Base-by-base conservation (phyloP, 148 eudicot genomes). In the Polygonum aviculare region DNA sequence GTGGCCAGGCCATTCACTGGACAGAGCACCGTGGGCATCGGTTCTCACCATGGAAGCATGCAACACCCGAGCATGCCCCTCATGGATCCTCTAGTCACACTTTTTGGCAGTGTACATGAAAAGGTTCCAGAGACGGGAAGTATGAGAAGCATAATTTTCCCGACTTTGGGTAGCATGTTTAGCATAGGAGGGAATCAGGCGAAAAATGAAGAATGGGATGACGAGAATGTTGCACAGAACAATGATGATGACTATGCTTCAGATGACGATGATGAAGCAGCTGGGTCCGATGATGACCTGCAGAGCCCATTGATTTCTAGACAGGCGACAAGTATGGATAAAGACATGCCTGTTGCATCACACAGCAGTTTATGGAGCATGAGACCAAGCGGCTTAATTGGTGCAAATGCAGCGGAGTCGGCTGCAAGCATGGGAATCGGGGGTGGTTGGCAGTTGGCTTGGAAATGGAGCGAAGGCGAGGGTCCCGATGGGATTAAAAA, bases 381-480 rank as follows among this genome's bases (percentile, higher is more conserved):
- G 81, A 86, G 79, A 70, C 80, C 79, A 7, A 73, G 86, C 73
- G 77, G 87, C 79, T 80, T 83, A 52, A 57, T 87, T 55, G 82
- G 82, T 76, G 83, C 74, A 21, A 75, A 44, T 39, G 78, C 77
- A 44, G 77, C 60, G 15, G 80, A 81, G 19, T 60, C 73, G 74
- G 48, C 84, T 77, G 83, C 78, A 45, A 79, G 90, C 60, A 49
- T 73, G 72, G 88, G 88, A 33, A 85, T 87, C 74, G 90, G 90
- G 67, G 88, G 88, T 71, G 91, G 91, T 40, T 88, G 91, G 91
- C 91, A 88, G 84, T 82, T 88, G 59, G 91, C 91, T 19, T 88
- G 89, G 89, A 83, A 86, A 78, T 84, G 86, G 89, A 80, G 75
- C 7, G 91, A 86, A 74, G 77, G 75, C 73, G 85, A 85, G 77